Conservation (phyloP, 2,329 filamentous ascomycete species). For the Epicoccum nigrum region DNA sequence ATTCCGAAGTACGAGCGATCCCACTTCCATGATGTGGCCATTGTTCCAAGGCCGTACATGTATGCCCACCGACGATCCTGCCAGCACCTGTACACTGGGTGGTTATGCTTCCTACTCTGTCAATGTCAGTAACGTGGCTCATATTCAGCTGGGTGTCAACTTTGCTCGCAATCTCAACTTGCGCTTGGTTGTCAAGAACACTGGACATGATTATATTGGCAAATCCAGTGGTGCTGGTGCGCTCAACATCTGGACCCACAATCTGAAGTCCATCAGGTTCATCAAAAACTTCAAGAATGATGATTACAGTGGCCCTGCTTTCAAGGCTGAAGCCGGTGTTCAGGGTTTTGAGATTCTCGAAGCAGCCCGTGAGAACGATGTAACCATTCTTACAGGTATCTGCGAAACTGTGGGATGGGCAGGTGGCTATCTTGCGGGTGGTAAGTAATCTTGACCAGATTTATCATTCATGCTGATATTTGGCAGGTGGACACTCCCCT, state of each 20-base stretch:
- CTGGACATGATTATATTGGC: constrained; percentile 28
- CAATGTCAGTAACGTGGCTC: constrained; percentile 22
- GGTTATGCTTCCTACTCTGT: constrained; percentile 25
- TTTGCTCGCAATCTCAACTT: constrained; percentile 24
- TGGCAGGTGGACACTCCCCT: constrained; percentile 31
- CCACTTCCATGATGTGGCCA: constrained; percentile 34
- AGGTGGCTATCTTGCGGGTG: not conserved
- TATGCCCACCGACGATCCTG: constrained; percentile 21
- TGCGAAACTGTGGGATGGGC: constrained; percentile 14
- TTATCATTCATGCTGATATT: not conserved
- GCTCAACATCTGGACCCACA: constrained; percentile 39
- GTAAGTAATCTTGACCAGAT: not conserved
- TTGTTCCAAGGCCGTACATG: constrained; percentile 35
- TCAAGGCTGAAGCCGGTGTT: constrained; percentile 36
- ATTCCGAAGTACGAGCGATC: constrained; percentile 20
- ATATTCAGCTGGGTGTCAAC: constrained; percentile 24
- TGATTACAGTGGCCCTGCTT: constrained; percentile 28
- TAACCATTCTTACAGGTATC: constrained; percentile 33
- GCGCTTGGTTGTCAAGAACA: constrained; percentile 29
- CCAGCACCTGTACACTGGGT: constrained; percentile 20
- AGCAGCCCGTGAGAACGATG: constrained; percentile 20
- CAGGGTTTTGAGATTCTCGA: constrained; percentile 26
- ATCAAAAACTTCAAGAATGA: constrained; percentile 17
- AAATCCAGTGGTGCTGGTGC: constrained; percentile 34
- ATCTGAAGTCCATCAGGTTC: constrained; percentile 29